Conservation (phyloP, 371 early-diverging fungal species). For the Syncephalastrum racemosum region DNA sequence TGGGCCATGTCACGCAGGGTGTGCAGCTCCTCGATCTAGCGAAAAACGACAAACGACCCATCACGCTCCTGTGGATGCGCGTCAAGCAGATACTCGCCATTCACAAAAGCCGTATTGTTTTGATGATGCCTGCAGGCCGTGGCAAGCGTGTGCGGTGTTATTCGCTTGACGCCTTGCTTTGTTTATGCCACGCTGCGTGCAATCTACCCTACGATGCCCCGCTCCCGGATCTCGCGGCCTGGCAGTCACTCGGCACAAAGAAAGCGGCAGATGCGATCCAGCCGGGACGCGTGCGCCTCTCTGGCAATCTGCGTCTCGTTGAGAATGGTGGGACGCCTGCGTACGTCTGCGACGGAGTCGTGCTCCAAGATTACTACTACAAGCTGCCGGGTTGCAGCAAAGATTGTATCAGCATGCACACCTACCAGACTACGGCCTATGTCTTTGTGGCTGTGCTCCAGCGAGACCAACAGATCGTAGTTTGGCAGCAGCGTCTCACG, state of each 20-base stretch:
- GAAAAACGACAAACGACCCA: slow-evolving; percentile 10
- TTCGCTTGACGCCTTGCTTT: slow-evolving; percentile 33
- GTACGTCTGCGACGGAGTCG: slow-evolving; percentile 22
- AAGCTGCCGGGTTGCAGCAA: slow-evolving; percentile 36
- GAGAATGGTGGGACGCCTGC: background rate
- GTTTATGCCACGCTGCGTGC: slow-evolving; percentile 29
- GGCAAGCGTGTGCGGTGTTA: slow-evolving; percentile 46
- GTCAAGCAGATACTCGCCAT: slow-evolving; percentile 31
- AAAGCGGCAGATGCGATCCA: background rate
- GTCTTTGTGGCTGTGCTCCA: slow-evolving; percentile 37
- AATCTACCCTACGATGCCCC: slow-evolving; percentile 28
- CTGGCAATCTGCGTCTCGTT: no score
- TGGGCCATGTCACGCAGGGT: slow-evolving; percentile 29
- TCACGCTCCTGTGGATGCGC: slow-evolving; percentile 32
- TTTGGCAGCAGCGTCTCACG: slow-evolving; percentile 38
- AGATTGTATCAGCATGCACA: slow-evolving; percentile 29
- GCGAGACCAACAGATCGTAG: slow-evolving; percentile 30
- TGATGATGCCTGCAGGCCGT: slow-evolving; percentile 33
- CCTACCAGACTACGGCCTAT: slow-evolving; percentile 37
- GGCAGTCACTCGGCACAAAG: background rate
- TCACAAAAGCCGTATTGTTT: slow-evolving; percentile 28
- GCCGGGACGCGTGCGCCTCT: no score
- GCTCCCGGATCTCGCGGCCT: slow-evolving; percentile 1
- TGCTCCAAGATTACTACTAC: slow-evolving; percentile 36
- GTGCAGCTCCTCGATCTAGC: slow-evolving; percentile 29